phyloP scores from a whole-genome alignment of 1,139 yeast species.

The Maudiozyma humilis region DNA sequence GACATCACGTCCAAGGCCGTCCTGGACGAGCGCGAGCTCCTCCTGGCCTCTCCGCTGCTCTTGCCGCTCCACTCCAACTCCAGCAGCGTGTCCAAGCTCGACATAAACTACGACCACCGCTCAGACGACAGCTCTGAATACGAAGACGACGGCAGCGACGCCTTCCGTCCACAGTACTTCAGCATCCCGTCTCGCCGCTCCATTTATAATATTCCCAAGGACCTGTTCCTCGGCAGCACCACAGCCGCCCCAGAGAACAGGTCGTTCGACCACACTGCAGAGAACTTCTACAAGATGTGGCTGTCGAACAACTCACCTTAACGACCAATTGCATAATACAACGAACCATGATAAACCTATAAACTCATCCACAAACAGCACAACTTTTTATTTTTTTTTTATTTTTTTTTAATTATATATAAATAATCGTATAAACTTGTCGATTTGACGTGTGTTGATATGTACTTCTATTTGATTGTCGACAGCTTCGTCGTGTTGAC shows the following conservation, averaged over 20 bases:
- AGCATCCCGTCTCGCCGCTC: neutral
- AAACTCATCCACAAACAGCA: neutral
- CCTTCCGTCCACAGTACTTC: neutral
- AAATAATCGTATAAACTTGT: neutral
- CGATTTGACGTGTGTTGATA: neutral
- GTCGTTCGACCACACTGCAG: slow-evolving; percentile 21
- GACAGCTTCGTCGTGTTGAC: slow-evolving; percentile 36
- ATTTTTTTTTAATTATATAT: neutral
- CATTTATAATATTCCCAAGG: slow-evolving; percentile 6
- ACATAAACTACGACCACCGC: neutral
- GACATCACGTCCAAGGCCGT: slow-evolving; percentile 5
- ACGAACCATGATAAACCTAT: neutral
- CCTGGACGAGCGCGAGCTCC: slow-evolving; percentile 3
- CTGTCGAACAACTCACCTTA: slow-evolving; percentile 15
- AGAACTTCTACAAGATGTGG: slow-evolving; percentile 27
- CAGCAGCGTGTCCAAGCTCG: neutral
- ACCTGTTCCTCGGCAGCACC: neutral
- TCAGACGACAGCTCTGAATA: neutral
- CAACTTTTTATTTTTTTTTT: neutral
- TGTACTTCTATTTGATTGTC: slow-evolving; percentile 21
- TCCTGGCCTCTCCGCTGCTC: slow-evolving; percentile 6
- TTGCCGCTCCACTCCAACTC: slow-evolving; percentile 3
- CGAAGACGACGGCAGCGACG: neutral
- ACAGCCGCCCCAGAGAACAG: neutral
- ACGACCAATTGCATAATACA: neutral